Evolutionary conservation across 345 rosid species (phyloP), one percentile per base, ranked within the genome.

Genomic region (Cardamine chenopodiifolia): DNA sequence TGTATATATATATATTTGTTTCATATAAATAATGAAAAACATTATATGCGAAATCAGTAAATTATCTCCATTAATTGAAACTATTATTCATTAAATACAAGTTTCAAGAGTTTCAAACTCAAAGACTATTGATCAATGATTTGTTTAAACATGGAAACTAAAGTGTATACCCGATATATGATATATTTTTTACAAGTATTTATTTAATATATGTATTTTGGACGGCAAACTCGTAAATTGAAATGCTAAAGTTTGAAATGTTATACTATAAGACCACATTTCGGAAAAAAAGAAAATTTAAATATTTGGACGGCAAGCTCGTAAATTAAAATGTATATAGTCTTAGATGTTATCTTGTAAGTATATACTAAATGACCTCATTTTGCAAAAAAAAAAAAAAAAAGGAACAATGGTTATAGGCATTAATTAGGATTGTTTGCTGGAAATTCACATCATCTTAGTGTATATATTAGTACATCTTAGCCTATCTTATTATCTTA

Each of bases 401-500:
- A 42, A 31, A 47, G 11, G 12, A 65, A 55, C 9, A 34, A 58
- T 13, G 18, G n/a, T 22, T 37, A 35, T 19, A 55, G 44, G 17
- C 56, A 32, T 64, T 73, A 54, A 3, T 9, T 64, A 74, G 10
- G 11, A 47, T 58, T 58, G 54, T 62, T 69, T 47, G 71, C 80
- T 70, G 75, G 67, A 77, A 55, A 70, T 19, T 55, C 71, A 53
- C 14, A 69, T 39, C 18, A 5, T 23, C 59, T 22, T 53, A 44
- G 49, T 44, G 49, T 44, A 44, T 15, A 23, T 13, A 48, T 29
- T 7, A 12, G 5, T 20, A 3, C 39, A 29, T 66, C 2, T 47
- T 11, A 29, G 50, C 22, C 49, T 26, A 63, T 7, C 20, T 45
- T 42, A 47, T 53, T 61, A 6, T 61, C 40, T 9, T 63, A 63